Percentiles rank a stretch among this genome's conserved stretches.
Evolutionary conservation across 139 green algal species (phyloP).

Genomic region (Chlorella sp.): DNA sequence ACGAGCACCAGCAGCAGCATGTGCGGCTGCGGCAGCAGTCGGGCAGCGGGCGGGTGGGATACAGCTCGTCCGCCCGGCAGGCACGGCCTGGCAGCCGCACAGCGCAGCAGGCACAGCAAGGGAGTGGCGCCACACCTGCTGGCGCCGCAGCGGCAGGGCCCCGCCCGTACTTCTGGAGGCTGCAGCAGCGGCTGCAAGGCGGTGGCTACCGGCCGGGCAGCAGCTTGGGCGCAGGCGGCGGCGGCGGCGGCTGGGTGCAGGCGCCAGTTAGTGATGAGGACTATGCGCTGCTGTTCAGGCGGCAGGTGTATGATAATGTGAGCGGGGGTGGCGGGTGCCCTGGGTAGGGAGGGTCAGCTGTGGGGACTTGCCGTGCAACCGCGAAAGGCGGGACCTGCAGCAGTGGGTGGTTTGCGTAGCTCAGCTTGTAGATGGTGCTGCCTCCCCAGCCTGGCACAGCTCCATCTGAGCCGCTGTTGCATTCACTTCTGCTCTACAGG

Average conservation of each 20-base stretch:
- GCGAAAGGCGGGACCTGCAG: no score
- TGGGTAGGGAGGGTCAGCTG: no score
- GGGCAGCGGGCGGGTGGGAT: background rate
- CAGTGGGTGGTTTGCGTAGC: background rate
- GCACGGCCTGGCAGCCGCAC: background rate
- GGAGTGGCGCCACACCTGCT: background rate
- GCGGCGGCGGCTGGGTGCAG: background rate
- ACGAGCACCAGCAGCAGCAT: background rate
- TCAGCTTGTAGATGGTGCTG: no score
- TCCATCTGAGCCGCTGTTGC: background rate
- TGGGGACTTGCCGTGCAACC: no score
- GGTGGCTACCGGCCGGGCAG: background rate
- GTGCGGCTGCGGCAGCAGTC: background rate
- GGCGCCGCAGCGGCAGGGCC: constrained; percentile 9
- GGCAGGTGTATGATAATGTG: constrained; percentile 46
- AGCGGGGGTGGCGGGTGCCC: background rate
- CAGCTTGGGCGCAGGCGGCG: background rate
- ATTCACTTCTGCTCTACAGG: background rate
- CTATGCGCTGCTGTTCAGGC: constrained; percentile 30
- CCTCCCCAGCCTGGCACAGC: background rate
- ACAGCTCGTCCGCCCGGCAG: background rate
- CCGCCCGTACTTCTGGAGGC: constrained; percentile 48
- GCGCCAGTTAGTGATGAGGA: constrained; percentile 15
- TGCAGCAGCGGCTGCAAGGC: constrained; percentile 48
- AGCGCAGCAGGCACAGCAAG: background rate